phyloP scores from a whole-genome alignment of 139 green algal species.

The Ostreobium quekettii region DNA sequence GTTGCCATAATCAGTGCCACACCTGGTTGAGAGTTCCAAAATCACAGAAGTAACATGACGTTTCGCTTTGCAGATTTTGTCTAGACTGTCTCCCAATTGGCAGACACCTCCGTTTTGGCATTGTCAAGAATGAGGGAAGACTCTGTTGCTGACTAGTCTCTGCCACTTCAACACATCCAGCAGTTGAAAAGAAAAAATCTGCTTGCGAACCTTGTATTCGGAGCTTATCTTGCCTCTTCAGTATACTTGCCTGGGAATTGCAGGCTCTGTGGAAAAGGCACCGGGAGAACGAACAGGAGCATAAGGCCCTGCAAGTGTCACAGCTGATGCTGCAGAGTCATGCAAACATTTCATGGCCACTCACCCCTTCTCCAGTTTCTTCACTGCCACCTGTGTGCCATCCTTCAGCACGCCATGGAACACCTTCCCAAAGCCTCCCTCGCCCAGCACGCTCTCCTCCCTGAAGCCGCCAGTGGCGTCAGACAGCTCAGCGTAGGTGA shows the following conservation, averaged over 20 bases:
- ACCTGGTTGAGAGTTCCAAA: too few relatives aligned
- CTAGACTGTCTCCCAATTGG: too few relatives aligned
- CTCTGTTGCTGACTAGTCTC: too few relatives aligned
- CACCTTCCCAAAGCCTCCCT: slow-evolving; percentile 45
- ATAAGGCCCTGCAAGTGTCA: not conserved
- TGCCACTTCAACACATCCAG: not conserved
- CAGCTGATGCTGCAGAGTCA: too few relatives aligned
- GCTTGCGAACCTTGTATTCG: not conserved
- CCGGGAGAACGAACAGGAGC: not conserved
- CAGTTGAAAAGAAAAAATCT: slow-evolving; percentile 7
- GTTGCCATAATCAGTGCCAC: too few relatives aligned
- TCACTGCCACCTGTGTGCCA: slow-evolving; percentile 36
- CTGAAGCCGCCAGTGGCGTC: slow-evolving; percentile 25
- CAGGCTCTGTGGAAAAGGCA: not conserved
- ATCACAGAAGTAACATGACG: too few relatives aligned
- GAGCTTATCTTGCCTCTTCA: slow-evolving; percentile 12
- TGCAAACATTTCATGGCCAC: not conserved
- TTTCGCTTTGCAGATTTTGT: too few relatives aligned
- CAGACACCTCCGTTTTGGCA: too few relatives aligned
- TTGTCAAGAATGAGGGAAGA: too few relatives aligned
- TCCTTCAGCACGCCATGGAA: slow-evolving; percentile 32
- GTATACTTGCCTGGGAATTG: not conserved
- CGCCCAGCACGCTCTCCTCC: slow-evolving; percentile 27
- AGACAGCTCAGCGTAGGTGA: slow-evolving; percentile 20
- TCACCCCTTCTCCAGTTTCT: slow-evolving; percentile 34